Conservation (phyloP, 129 eudicot species). For the Mikania micrantha region DNA sequence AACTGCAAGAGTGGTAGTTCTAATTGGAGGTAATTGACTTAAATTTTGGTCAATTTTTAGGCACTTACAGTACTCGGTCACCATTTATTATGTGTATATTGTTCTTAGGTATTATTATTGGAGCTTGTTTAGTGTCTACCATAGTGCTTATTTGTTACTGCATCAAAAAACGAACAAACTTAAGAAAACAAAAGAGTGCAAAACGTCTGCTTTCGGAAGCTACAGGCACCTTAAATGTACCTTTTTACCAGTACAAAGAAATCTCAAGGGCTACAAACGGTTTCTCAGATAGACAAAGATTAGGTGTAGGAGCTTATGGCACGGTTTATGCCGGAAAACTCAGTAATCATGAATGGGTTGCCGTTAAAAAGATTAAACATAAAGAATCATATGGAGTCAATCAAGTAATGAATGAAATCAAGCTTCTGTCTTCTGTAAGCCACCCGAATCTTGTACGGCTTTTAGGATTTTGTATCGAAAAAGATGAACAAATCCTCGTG, state of each 20-base stretch:
- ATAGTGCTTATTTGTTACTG: constrained; percentile 48
- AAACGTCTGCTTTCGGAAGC: constrained; percentile 70
- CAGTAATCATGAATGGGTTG: constrained; percentile 71
- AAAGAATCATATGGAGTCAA: constrained; percentile 56
- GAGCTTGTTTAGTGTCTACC: constrained; percentile 43
- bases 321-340: constrained; percentile 89
- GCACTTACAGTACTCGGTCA: not conserved
- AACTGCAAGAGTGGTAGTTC: constrained; percentile 40
- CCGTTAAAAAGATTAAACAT: constrained; percentile 66
- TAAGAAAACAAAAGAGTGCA: constrained; percentile 48
- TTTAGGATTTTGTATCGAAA: constrained; percentile 81
- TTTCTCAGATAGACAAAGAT: constrained; percentile 64
- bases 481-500: constrained; percentile 86
- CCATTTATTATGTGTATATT: not conserved
- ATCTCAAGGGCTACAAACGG: constrained; percentile 70
- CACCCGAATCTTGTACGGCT: constrained; percentile 90
- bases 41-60: not conserved
- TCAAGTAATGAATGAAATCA: constrained; percentile 91
- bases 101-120: constrained; percentile 48
- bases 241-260: constrained; percentile 66
- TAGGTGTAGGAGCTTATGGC: constrained; percentile 93
- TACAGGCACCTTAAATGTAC: constrained; percentile 53
- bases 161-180: constrained; percentile 30
- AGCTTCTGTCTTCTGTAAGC: constrained; percentile 89
- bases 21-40: constrained; percentile 48